A percentile compares a stretch with the other conserved stretches of the same genome.
Conservation (phyloP, 345 rosid species). For the Toxicodendron radicans region DNA sequence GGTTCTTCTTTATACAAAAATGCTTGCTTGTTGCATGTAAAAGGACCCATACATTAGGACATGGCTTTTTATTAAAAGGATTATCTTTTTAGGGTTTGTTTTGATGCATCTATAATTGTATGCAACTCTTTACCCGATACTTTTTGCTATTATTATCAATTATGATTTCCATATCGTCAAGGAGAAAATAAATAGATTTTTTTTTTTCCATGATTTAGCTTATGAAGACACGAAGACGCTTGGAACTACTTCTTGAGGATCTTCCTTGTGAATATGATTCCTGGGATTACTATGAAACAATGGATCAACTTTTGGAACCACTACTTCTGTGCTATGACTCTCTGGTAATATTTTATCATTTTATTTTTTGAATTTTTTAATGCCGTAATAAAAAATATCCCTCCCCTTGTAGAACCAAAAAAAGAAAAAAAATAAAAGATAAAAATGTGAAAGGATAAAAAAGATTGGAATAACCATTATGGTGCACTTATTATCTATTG, state of each 20-base stretch:
- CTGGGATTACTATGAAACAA: conserved; percentile 73
- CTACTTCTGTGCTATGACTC: conserved; percentile 87
- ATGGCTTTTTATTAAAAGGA: background rate
- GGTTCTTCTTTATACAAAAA: background rate
- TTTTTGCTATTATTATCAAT: background rate
- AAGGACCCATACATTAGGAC: background rate
- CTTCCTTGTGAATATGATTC: conserved; percentile 88
- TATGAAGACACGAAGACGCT: conserved; percentile 67
- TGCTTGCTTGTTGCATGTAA: background rate
- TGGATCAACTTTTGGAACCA: conserved; percentile 82
- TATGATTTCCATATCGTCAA: background rate
- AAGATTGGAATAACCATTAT: background rate
- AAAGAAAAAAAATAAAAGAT: no score
- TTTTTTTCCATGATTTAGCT: conserved; percentile 52
- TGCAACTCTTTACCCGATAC: background rate
- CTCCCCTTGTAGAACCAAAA: no score
- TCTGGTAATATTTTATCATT: conserved; percentile 44
- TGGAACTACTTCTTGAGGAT: conserved; percentile 90
- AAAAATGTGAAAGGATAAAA: background rate
- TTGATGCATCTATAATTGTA: background rate
- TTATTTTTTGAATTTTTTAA: background rate
- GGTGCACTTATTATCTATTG: background rate
- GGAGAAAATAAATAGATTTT: conserved; percentile 8
- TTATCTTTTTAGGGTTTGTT: background rate
- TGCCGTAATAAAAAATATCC: no score